Evolutionary conservation across 352 stramenopile species (phyloP), one percentile per base, ranked within the genome.

Genomic region (Globisporangium alternatum): DNA sequence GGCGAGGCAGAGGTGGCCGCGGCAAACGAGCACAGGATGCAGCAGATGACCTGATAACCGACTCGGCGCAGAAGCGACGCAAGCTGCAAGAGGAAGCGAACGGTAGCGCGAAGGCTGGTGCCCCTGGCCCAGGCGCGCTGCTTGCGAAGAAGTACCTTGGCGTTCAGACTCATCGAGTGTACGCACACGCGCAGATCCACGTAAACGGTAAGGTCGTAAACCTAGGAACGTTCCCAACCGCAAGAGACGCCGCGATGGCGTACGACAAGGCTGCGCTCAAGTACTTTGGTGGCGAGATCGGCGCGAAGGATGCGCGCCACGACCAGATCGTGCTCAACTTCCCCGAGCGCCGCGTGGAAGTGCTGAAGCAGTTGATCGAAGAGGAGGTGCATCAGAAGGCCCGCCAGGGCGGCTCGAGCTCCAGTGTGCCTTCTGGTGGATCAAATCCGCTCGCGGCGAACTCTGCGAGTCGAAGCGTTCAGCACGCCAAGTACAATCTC

Each of bases 251-350:
- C 3, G 86, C 83, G 8, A 72, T 87, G 43, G 86, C 86, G n/a
- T 95, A 95, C 53, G 86, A 95, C 63, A 90, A 89, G 60, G 86
- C 83, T 2, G 83, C 84, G 10, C 66, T 91, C 25, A 86, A 82
- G 62, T 89, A 88, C 60, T 95, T 91, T 68, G 83, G 81, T 13
- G 79, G 82, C 28, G 63, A 69, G 21, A 65, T 79, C 21, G 74
- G 74, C 35, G 68, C 76, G 3, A 78, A 66, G 59, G 69, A 76
- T 21, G 78, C 74, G 21, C 58, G 59, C 8, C 64, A 81, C 55
- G 78, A 89, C 8, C 67, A 80, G 8, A 76, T 91, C 41, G 73
- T 83, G 21, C 69, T 95, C 21, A 95, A 95, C 70, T 93, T 93
- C 25, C 86, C 86, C 0, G 70, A 91, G 62, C 76, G 80, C 56